These are phyloP conservation scores for Tricholoma flavovirens DNA, from an alignment of 768 basidiomycete species.

Conservation along the genomic window DNA sequence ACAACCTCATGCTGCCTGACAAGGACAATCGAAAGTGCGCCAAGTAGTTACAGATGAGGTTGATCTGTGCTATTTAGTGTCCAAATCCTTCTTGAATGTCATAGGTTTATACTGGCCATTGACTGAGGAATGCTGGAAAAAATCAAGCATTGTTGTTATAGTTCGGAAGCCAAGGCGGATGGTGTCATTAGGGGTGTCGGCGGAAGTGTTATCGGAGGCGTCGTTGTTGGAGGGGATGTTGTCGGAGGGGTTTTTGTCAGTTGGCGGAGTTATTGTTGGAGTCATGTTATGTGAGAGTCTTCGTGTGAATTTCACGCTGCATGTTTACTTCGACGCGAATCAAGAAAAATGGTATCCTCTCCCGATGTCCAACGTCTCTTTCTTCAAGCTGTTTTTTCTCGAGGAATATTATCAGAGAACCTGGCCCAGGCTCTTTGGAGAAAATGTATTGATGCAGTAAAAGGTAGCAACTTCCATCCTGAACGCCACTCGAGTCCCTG, in stretches of 20 bases:
- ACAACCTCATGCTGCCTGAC: not conserved
- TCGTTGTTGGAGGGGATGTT: too few species aligned
- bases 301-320: not conserved
- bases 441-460: constrained; percentile 62
- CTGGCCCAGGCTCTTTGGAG: constrained; percentile 63
- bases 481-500: constrained; percentile 5
- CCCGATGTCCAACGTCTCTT: constrained; percentile 72
- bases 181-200: not conserved
- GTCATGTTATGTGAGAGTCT: not conserved
- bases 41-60: not conserved
- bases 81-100: not conserved
- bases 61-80: not conserved
- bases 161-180: not conserved
- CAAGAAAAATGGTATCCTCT: constrained; percentile 34
- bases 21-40: not conserved
- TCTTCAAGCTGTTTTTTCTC: constrained; percentile 71
- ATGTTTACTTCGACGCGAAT: too few species aligned
- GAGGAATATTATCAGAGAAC: constrained; percentile 58
- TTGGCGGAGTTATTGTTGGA: not conserved
- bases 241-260: too few species aligned
- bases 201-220: not conserved
- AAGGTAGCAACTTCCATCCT: constrained; percentile 38
- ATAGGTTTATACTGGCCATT: not conserved
- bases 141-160: not conserved
- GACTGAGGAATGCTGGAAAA: not conserved